A percentile compares a stretch with the other conserved stretches of the same genome.
Conservation (phyloP, 371 early-diverging fungal species). For the Blastocladiella emersonii region DNA sequence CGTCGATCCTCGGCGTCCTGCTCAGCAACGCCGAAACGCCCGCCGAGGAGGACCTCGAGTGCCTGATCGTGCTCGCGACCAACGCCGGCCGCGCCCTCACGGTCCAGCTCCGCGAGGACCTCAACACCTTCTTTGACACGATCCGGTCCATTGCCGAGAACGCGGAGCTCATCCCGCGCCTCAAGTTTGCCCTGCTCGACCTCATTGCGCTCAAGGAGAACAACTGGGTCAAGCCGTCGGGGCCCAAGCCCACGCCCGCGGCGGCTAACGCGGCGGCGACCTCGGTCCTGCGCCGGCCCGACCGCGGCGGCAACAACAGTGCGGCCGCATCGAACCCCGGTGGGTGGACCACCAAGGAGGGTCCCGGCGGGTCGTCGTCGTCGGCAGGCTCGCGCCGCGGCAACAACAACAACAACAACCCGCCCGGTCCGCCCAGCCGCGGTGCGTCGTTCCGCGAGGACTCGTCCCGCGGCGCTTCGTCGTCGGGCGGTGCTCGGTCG, state of each 20-base stretch:
- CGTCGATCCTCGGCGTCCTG: neutral
- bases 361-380: too few relatives aligned
- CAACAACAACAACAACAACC: too few relatives aligned
- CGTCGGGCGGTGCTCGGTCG: too few relatives aligned
- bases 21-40: neutral
- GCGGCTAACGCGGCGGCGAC: neutral
- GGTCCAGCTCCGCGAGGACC: neutral
- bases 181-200: neutral
- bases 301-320: too few relatives aligned
- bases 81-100: neutral
- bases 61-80: neutral
- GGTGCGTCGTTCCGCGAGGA: too few relatives aligned
- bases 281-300: too few relatives aligned
- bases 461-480: too few relatives aligned
- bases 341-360: too few relatives aligned
- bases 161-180: neutral
- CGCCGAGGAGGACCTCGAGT: slow-evolving; percentile 2
- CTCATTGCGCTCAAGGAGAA: neutral
- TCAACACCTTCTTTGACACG: neutral
- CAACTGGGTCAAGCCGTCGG: neutral
- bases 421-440: too few relatives aligned
- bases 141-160: neutral
- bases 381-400: too few relatives aligned
- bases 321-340: too few relatives aligned
- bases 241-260: neutral